These are phyloP conservation scores for Colletotrichum melonis DNA, from an alignment of 2,329 filamentous ascomycete species.

Conservation along the genomic window DNA sequence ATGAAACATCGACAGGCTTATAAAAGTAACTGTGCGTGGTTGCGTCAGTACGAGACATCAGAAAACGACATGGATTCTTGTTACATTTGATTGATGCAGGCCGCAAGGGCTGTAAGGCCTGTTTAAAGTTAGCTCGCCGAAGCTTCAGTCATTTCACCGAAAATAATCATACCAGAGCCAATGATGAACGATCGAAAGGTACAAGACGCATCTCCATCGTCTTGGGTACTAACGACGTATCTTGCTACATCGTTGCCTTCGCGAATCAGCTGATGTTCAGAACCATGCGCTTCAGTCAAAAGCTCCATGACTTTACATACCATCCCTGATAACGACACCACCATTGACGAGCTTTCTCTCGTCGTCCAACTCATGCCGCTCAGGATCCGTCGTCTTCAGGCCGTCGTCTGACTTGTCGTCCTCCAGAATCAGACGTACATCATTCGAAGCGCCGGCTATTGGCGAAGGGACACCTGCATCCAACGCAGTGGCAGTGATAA, in stretches of 20 bases:
- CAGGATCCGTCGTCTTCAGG: neutral
- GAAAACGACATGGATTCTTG: too few species aligned
- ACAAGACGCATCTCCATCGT: slow-evolving; percentile 18
- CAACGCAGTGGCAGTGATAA: neutral
- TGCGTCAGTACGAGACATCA: neutral
- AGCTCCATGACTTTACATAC: neutral
- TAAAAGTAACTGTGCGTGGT: slow-evolving; percentile 27
- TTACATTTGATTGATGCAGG: slow-evolving; percentile 33
- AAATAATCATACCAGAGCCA: slow-evolving; percentile 9
- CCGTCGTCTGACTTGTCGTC: slow-evolving; percentile 12
- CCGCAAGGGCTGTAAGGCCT: slow-evolving; percentile 31
- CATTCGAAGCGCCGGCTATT: neutral
- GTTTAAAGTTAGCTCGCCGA: neutral
- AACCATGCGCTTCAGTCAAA: neutral
- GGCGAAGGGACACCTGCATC: neutral
- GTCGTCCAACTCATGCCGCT: neutral
- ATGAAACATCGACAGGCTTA: slow-evolving; percentile 31
- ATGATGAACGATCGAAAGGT: slow-evolving; percentile 32
- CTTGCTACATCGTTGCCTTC: slow-evolving; percentile 29
- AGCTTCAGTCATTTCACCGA: neutral
- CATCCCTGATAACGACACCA: slow-evolving; percentile 13
- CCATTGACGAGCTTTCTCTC: slow-evolving; percentile 25
- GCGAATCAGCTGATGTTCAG: neutral
- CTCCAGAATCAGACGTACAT: neutral
- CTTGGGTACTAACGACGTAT: slow-evolving; percentile 29